Evolutionary conservation across 129 eudicot genomes (phyloP).

Genomic region (Pseudognaphalium luteoalbum): DNA sequence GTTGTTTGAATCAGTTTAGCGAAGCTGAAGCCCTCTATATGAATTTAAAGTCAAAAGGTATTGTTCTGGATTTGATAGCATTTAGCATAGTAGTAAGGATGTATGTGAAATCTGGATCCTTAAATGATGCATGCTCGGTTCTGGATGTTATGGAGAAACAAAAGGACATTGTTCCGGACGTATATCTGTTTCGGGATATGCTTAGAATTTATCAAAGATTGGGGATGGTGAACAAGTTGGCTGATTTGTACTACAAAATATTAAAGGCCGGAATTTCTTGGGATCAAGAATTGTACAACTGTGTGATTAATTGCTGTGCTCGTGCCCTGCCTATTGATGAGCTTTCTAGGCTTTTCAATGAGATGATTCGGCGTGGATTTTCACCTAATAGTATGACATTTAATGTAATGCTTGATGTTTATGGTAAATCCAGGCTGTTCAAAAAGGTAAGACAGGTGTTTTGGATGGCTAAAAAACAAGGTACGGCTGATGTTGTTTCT

Average conservation of each 20-base stretch:
- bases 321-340: constrained; percentile 89
- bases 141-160: constrained; percentile 66
- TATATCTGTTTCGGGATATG: constrained; percentile 84
- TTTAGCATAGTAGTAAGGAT: constrained; percentile 73
- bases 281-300: constrained; percentile 97
- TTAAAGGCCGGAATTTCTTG: constrained; percentile 60
- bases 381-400: constrained; percentile 64
- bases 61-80: constrained; percentile 69
- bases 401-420: constrained; percentile 80
- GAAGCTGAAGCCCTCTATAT: constrained; percentile 70
- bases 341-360: constrained; percentile 80
- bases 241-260: constrained; percentile 71
- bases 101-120: constrained; percentile 73
- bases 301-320: constrained; percentile 92
- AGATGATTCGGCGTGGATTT: constrained; percentile 76
- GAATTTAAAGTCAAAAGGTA: constrained; percentile 50
- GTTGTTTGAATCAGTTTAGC: constrained; percentile 48
- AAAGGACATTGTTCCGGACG: constrained; percentile 65
- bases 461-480: constrained; percentile 75
- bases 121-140: constrained; percentile 65
- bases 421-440: constrained; percentile 71
- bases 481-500: constrained; percentile 65
- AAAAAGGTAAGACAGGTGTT: constrained; percentile 67
- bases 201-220: constrained; percentile 77
- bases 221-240: constrained; percentile 63